Base-by-base conservation (phyloP, 495 filamentous ascomycete species). In the Aspergillus affinis region DNA sequence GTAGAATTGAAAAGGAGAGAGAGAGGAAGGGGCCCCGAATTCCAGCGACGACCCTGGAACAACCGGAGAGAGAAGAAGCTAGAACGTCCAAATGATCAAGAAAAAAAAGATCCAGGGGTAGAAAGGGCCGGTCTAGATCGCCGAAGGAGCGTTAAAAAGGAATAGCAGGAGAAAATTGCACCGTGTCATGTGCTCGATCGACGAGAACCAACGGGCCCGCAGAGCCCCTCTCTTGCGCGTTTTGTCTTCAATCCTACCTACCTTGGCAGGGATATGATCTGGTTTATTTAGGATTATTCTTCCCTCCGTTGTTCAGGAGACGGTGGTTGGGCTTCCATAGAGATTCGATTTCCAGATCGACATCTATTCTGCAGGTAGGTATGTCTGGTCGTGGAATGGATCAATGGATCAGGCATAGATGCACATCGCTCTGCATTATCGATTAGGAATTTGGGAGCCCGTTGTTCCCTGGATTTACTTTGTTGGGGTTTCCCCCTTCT, bases 181-280 rank as follows among this genome's bases (percentile, higher is more conserved):
- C 66, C 58, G 59, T 72, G 70, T 76, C 73, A 78, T 76, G 72
- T 76, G 74, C 62, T 62, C 69, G 72, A 76, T 76, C 70, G 69
- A 73, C 70, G 48, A 55, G 50, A 50, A 55, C 47, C 41, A 61
- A 21, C 30, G 32, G 26, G 21, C 47, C 54, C 59, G 53, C 53
- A 57, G 59, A 50, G 54, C 60, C 60, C 60, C 60, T 61, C 60
- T 52, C 46, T 51, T 51, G 20, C 50, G 19, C 19, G 21, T 53
- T 32, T 53, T 32, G 19, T 18, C 27, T 32, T 53, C n/a, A 26
- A 23, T 53, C 27, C 26, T 53, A 23, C n/a, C 26, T 30, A 10
- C 26, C 27, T 53, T 53, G 36, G 36, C 36, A 41, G 36, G 36
- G 36, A 41, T 41, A 6, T 49, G 19, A 49, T 49, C 18, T 49